Base-by-base conservation (phyloP, 1,284 basidiomycete species). In the Bjerkandera adusta region DNA sequence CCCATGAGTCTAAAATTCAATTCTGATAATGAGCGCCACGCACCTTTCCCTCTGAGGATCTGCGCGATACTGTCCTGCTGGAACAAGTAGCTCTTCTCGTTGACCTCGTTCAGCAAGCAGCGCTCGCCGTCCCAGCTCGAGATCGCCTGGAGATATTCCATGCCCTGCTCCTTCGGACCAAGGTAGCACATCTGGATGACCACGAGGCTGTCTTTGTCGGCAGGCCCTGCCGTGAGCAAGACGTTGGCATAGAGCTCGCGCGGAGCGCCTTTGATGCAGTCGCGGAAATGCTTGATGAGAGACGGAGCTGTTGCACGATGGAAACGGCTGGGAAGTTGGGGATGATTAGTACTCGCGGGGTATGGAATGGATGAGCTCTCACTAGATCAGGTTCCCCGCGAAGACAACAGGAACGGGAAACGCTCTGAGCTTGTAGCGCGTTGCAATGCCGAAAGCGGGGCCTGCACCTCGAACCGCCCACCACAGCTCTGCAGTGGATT, bases 61-160 rank as follows among this genome's bases (percentile, higher is more conserved):
- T 94, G 89, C 11, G 91, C 90, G 3, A 95, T 83, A 48, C 89
- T 92, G 55, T 93, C 86, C 65, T 96, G 93, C 64, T 96, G 92
- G 57, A 83, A 77, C 51, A 92, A 66, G 65, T 92, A 95, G 47
- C 81, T 86, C 63, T 94, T 89, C 66, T 94, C 92, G 52, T 88
- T 76, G 2, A 96, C 89, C 63, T 95, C 92, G 56, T 93, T 92
- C 48, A 96, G 72, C 45, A 94, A 62, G 57, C 89, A 89, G 40
- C 70, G 66, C 57, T 86, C 86, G 37, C 87, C 92, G 30, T 89
- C 84, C 92, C 92, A 96, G 32, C 41, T 43, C 7, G 81, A 83
- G 54, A 96, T 85, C 5, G 89, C 87, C 44, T 88, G 76, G 20
- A 94, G 74, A 55, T 86, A 90, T 56, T 85, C 82, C 49, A 85